A percentile compares a stretch with the other conserved stretches of the same genome.
These are phyloP conservation scores for Bipolaris bicolor DNA, from an alignment of 2,329 filamentous ascomycete genomes.

Conservation along the genomic window DNA sequence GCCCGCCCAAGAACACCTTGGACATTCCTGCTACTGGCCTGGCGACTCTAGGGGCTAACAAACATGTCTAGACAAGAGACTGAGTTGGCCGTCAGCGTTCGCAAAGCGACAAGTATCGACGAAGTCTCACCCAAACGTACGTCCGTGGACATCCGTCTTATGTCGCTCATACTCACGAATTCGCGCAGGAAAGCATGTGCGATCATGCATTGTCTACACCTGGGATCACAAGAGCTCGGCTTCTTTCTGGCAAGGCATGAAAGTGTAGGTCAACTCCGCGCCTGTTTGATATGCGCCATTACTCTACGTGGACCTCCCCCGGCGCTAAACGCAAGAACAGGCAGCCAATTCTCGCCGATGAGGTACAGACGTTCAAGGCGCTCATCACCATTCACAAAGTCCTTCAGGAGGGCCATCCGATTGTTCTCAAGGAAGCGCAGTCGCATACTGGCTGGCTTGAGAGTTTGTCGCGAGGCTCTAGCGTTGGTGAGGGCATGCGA, in stretches of 20 bases:
- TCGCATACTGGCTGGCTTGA: conserved; percentile 90
- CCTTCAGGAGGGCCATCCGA: conserved; percentile 92
- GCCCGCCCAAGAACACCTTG: neutral
- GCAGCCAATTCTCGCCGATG: conserved; percentile 96
- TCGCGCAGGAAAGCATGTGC: conserved; percentile 81
- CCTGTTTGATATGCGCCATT: neutral
- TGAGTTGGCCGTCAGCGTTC: conserved; percentile 70
- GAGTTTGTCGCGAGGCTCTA: conserved; percentile 82
- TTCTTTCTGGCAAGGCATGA: conserved; percentile 97
- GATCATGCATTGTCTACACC: conserved; percentile 96
- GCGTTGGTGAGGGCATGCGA: conserved; percentile 78
- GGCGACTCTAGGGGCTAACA: neutral
- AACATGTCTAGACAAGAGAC: conserved; percentile 60
- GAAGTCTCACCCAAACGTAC: conserved; percentile 72
- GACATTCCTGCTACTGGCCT: neutral
- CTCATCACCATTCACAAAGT: conserved; percentile 98
- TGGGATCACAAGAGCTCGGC: conserved; percentile 97
- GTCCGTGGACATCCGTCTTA: conserved; percentile 16
- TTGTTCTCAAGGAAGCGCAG: conserved; percentile 86
- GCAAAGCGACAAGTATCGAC: conserved; percentile 70
- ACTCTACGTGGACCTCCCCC: neutral
- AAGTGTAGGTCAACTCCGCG: conserved; percentile 71
- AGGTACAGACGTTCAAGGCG: conserved; percentile 98
- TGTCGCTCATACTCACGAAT: conserved; percentile 37
- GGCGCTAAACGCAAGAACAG: conserved; percentile 54